Base-by-base conservation (phyloP, 139 green algal species). In the Coccomyxa sp. region DNA sequence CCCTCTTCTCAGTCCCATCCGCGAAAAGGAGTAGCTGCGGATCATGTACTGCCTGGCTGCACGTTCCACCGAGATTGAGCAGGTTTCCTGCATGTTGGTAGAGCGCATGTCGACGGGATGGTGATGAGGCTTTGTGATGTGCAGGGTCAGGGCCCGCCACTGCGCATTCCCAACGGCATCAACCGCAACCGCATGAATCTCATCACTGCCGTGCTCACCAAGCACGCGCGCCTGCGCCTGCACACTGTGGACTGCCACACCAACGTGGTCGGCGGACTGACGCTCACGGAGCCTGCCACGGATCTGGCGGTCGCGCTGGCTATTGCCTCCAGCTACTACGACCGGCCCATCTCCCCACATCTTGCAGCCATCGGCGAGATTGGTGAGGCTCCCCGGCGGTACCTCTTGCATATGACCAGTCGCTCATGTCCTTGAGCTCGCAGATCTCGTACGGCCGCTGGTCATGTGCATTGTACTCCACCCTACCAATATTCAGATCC, bases 191-290 rank as follows among this genome's bases (percentile, higher is more conserved):
- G 93, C 8, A 81, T 97, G 69, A 78, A 82, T 73, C 81, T 96
- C 76, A 85, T 97, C 64, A 84, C 95, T 55, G 93, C 91, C 33
- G 87, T 97, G 55, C 86, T 95, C 39, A 81, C 69, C 39, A 96
- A 96, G 85, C 87, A 94, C 78, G 88, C 88, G 0, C 72, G 81
- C 70, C 79, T 93, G 38, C 80, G 79, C 64, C 80, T 86, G 36
- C 54, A 55, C 69, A 27, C 41, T 1, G 31, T 87, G 14, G 85
- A 94, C 68, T 78, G 97, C 16, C 88, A 92, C 74, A 58, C 92
- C 2, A 97, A 97, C 77, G 89, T 97, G 7, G 86, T 91, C 22
- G 89, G 88, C 3, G 92, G 92, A 39, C 64, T 90, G 55, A 82
- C 83, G 35, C 73, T 87, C 55, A 84, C 64, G 8, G 93, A 97